These are phyloP conservation scores for Neurospora sp. DNA, from an alignment of 495 filamentous ascomycete species.

Conservation along the genomic window DNA sequence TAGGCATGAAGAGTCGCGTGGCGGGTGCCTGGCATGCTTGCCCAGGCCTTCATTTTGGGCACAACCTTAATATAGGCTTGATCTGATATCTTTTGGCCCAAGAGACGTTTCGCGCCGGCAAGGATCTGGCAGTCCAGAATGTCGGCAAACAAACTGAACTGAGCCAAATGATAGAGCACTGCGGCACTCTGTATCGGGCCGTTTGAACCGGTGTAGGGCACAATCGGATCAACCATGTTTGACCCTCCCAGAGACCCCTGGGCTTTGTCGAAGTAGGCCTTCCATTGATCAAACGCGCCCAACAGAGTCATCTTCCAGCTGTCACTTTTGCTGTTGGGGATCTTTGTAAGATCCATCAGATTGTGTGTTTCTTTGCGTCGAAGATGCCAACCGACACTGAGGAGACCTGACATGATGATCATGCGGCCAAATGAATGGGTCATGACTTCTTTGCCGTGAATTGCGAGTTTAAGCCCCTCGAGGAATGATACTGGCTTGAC, in stretches of 20 bases:
- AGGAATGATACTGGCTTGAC: conserved; percentile 79
- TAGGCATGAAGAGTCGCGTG: conserved; percentile 90
- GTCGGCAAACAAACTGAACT: conserved; percentile 92
- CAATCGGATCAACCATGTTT: conserved; percentile 24
- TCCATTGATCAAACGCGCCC: conserved; percentile 89
- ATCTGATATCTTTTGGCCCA: conserved; percentile 75
- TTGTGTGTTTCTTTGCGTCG: conserved; percentile 91
- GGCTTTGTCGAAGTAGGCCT: conserved; percentile 76
- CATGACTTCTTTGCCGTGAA: conserved; percentile 77
- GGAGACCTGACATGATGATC: conserved; percentile 86
- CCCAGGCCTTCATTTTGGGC: conserved; percentile 77
- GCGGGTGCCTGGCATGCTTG: conserved; percentile 68
- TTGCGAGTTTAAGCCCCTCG: conserved; percentile 78
- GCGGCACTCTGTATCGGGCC: conserved; percentile 75
- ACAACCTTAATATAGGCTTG: conserved; percentile 71
- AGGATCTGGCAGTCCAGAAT: conserved; percentile 94
- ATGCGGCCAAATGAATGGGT: conserved; percentile 91
- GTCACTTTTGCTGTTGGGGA: conserved; percentile 70
- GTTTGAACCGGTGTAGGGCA: conserved; percentile 45
- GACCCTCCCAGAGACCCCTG: conserved; percentile 37
- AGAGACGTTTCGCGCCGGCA: conserved; percentile 68
- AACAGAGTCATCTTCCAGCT: conserved; percentile 82
- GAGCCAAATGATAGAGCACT: conserved; percentile 85
- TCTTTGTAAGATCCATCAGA: conserved; percentile 57
- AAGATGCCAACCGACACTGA: conserved; percentile 94